Evolutionary conservation across 129 eudicot genomes (phyloP).

Genomic region (sunflower (Helianthus annuus)): HanXRQr2.0-SUNRISE NC_035434.2:58510609-58511108

Average conservation of each 20-base stretch:
- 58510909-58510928: conserved; percentile 69
- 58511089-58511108: conserved; percentile 38
- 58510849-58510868: conserved; percentile 75
- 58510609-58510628: conserved; percentile 30
- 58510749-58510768: conserved; percentile 88
- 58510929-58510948: conserved; percentile 8
- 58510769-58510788: conserved; percentile 92
- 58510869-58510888: conserved; percentile 71
- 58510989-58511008: conserved; percentile 33
- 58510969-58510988: conserved; percentile 35
- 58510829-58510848: conserved; percentile 96
- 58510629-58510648: conserved; percentile 22
- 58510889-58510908: conserved; percentile 60
- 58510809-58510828: conserved; percentile 90
- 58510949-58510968: conserved; percentile 8
- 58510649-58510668: conserved; percentile 66
- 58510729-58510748: conserved; percentile 71
- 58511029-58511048: conserved; percentile 12
- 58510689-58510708: conserved; percentile 89
- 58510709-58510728: conserved; percentile 90
- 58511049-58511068: conserved; percentile 43
- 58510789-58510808: conserved; percentile 90
- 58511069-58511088: conserved; percentile 58
- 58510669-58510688: conserved; percentile 92
- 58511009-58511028: conserved; percentile 35